Percentiles rank a stretch among this genome's conserved stretches.
Evolutionary conservation across 2,329 filamentous ascomycete genomes (phyloP).

Genomic region (Shiraia bambusicola): DNA sequence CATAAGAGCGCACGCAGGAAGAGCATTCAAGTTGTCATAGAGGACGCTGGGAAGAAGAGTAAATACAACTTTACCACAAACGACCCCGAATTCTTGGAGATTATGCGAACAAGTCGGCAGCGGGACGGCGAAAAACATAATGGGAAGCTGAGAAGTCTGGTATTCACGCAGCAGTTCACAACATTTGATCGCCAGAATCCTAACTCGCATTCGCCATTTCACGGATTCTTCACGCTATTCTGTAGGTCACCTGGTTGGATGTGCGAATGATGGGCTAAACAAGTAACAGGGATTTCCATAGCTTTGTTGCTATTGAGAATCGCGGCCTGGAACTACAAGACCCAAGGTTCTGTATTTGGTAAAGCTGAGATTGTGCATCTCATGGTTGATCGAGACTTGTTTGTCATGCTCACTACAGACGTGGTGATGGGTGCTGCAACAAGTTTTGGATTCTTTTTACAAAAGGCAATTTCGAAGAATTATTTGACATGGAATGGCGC

Average conservation of each 20-base stretch:
- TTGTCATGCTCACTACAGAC: conserved; percentile 61
- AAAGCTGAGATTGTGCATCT: conserved; percentile 69
- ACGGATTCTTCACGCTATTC: conserved; percentile 78
- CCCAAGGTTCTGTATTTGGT: conserved; percentile 68
- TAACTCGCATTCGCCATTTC: conserved; percentile 67
- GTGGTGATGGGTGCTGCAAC: conserved; percentile 68
- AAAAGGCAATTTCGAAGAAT: conserved; percentile 60
- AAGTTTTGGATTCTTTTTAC: conserved; percentile 65
- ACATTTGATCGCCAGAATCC: conserved; percentile 74
- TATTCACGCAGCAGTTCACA: conserved; percentile 73
- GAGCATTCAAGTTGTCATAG: conserved; percentile 51
- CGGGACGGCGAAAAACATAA: conserved; percentile 41
- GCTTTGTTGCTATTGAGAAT: conserved; percentile 67
- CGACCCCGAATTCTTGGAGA: conserved; percentile 52
- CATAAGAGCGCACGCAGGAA: conserved; percentile 28
- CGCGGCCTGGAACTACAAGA: conserved; percentile 66
- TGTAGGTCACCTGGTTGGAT: too few relatives aligned
- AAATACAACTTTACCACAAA: conserved; percentile 53
- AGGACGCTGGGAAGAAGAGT: conserved; percentile 50
- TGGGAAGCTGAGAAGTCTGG: conserved; percentile 49
- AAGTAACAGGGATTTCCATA: conserved; percentile 62
- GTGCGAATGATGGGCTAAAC: neutral
- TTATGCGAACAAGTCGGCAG: conserved; percentile 48
- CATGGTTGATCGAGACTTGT: conserved; percentile 62
- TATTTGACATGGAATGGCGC: conserved; percentile 66